Base-by-base conservation (phyloP, 1,284 basidiomycete species). In the Malassezia restricta region DNA sequence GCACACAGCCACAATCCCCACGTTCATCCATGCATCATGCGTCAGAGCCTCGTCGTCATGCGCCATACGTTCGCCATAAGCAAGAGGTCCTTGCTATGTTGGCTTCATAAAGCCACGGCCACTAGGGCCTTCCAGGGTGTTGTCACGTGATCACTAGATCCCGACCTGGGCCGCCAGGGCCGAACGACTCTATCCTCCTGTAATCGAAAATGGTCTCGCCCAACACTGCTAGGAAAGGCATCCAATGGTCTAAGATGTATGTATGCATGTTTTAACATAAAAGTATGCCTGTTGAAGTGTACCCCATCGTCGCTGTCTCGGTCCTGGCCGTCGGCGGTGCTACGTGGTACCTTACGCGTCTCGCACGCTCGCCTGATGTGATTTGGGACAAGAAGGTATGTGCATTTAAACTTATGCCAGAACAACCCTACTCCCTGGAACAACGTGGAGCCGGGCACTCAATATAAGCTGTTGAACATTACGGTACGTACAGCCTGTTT, bases 371-470 rank as follows among this genome's bases (percentile, higher is more conserved):
- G 11, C 66, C 68, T 8, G 68, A 71, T 37, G 66, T 70, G 45
- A 65, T 70, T 43, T 70, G 67, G 67, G 65, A 70, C 61, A 63
- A 63, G 43, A 70, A 66, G 54, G 52, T 58, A 33, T 33, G 56
- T 42, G 15, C 27, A 14, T 5, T 28, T 28, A 0, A 32, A 31
- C 20, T 35, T 40, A 29, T 50, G 14, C 6, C 24, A 56, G 58
- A 66, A 68, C 63, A 70, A 70, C 64, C 64, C 67, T 8, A 63
- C 63, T 8, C 67, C 67, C 8, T 70, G 67, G 65, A 65, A 69
- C 64, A 61, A 62, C 47, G 57, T 71, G 44, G 58, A 66, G 43
- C 63, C 51, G 0, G 68, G 68, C 48, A 71, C 68, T 29, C 59
- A 65, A 49, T 64, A 61, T 58, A 71, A 71, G 59, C 29, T 71